These are phyloP conservation scores for Dianthus caryophyllus DNA, from an alignment of 148 eudicot genomes.

Conservation along the genomic window DNA sequence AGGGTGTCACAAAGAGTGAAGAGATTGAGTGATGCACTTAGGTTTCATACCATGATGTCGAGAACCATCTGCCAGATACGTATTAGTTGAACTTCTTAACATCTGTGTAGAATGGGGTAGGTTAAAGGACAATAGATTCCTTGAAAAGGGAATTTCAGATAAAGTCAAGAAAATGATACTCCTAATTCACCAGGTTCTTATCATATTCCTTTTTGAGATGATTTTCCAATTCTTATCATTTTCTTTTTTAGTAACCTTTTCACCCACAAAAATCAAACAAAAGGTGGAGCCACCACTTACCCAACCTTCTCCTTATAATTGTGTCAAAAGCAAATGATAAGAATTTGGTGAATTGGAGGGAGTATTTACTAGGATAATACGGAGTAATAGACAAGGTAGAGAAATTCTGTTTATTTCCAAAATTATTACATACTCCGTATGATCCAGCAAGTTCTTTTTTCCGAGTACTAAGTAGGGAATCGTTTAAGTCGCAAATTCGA, in stretches of 20 bases:
- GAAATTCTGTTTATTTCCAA: not conserved
- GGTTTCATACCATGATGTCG: not conserved
- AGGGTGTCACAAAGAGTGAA: not conserved
- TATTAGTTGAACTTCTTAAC: not conserved
- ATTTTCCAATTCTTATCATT: too few relatives aligned
- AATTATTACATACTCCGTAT: not conserved
- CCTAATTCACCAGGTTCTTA: too few relatives aligned
- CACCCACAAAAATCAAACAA: too few relatives aligned
- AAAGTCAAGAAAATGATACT: too few relatives aligned
- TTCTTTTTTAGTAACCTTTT: too few relatives aligned
- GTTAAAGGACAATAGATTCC: not conserved
- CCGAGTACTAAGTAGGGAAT: not conserved
- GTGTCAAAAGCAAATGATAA: too few relatives aligned
- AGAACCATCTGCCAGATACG: not conserved
- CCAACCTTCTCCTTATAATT: too few relatives aligned
- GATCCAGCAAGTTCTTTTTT: not conserved
- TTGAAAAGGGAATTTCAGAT: not conserved
- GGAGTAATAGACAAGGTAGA: not conserved
- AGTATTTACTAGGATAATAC: too few relatives aligned
- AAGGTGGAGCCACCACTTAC: too few relatives aligned
- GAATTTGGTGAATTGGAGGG: too few relatives aligned
- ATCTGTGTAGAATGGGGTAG: too few relatives aligned
- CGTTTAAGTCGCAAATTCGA: not conserved
- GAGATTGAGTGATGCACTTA: not conserved
- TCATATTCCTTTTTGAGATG: too few relatives aligned